Base-by-base conservation (phyloP, 2,329 filamentous ascomycete species). In the Hypoxylon rubiginosum region DNA sequence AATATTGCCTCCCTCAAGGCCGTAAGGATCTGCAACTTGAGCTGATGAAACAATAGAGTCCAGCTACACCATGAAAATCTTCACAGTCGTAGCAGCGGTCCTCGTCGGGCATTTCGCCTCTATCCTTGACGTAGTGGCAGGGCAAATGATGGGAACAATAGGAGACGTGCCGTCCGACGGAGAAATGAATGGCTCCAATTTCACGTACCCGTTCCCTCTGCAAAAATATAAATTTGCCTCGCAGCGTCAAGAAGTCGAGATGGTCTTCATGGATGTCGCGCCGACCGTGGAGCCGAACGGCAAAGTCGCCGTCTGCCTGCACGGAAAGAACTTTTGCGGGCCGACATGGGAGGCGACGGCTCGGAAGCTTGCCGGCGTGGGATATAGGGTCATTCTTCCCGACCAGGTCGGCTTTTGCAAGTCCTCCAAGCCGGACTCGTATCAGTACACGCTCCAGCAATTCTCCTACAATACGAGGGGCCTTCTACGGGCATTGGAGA, bases 361-460 rank as follows among this genome's bases (percentile, higher is more conserved):
- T n/a, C 67, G 74, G 10, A 73, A 76, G 10, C 80, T 87, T 58
- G 71, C 78, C 3, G 66, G 69, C 2, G 73, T 72, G 28, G 85
- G 84, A 45, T 86, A 85, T 68, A 83, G 85, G 41, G 83, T 87
- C 55, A 81, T 87, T 54, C 76, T 84, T 2, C 83, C 84, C 0
- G 85, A 88, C 67, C 84, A 87, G 67, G 76, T 88, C 50, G 85
- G 85, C 63, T 88, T 86, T 76, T 88, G 85, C 81, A 87, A 87
- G 74, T 86, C 84, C 8, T 80, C 82, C 26, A 87, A 87, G 74
- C 83, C 84, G 0, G 71, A 72, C 1, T 70, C 71, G 11, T 87
- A 87, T 72, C 84, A 87, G 71, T 86, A 85, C 76, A 84, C 80
- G 26, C 77, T 87, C 7, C 79, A 82, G 32, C 84, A 86, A 73